Evolutionary conservation across 2,329 filamentous ascomycete species (phyloP), one percentile per base, ranked within the genome.

Genomic region (Clonostachys rhizophaga): DNA sequence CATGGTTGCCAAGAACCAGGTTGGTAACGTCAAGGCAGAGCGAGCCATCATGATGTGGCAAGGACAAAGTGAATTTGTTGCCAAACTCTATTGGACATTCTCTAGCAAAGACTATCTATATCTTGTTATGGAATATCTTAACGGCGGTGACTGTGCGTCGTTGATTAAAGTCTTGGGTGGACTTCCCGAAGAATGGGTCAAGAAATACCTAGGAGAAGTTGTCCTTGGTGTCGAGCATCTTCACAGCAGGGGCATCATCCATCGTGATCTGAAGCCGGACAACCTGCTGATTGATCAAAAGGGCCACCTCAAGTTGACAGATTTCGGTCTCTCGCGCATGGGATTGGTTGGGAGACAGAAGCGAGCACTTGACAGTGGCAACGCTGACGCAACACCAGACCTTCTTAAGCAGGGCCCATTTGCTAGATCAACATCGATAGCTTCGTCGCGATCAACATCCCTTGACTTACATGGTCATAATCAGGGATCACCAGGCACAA

Each of bases 1-100:
- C 73, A 99, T 99, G 94, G 90, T 99, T 52, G 94, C 94, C 51
- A 99, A 99, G 69, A 99, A 99, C 64, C 94, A 99, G 64, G 91
- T 99, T 56, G 96, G 94, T 55, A 99, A 99, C 61, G 94, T 99
- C 60, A 97, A 99, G 68, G 94, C 95, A 9, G 94, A 99, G 68
- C 83, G 94, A 55, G 95, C 95, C 18, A 99, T 99, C 62, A 97
- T 99, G 94, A 99, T 99, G 94, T 97, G 94, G 89, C 94, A 99
- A 70, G 94, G 94, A 18, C 91, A 97, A 66, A 99, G 95, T 64
- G 94, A 99, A 50, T 99, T 99, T 64, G 94, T 99, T 49, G 94
- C 94, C 24, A 99, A 99, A 71, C 78, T 99, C 12, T 99, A 97
- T 70, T 99, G 95, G 95, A 99, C 94, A 0, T 99, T 99, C 61